Percentiles rank a stretch among this genome's conserved stretches.
phyloP scores from a whole-genome alignment of 345 rosid genomes.

The Salix brachista region DNA sequence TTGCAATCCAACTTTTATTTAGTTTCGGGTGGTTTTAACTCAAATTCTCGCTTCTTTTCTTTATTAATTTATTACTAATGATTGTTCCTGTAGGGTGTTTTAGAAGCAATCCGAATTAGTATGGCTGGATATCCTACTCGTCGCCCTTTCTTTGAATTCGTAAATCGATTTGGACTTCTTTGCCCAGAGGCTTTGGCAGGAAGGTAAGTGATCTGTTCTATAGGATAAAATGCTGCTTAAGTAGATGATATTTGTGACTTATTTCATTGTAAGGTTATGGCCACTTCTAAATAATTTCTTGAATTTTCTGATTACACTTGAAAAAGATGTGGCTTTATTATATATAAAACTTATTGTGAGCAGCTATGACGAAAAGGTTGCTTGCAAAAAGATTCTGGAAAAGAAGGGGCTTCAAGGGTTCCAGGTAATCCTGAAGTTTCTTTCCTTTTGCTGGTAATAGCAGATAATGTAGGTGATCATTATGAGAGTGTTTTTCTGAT shows the following conservation, averaged over 20 bases:
- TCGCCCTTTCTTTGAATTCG: conserved; percentile 79
- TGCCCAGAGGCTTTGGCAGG: conserved; percentile 63
- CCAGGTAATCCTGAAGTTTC: conserved; percentile 51
- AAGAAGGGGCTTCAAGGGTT: conserved; percentile 82
- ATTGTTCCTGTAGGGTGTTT: conserved; percentile 64
- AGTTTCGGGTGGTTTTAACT: conserved; percentile 10
- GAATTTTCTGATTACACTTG: conserved; percentile 13
- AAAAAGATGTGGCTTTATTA: conserved; percentile 12
- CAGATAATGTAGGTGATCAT: not conserved
- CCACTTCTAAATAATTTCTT: not conserved
- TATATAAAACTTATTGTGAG: conserved; percentile 18
- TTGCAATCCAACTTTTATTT: conserved; percentile 2
- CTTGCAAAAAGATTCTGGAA: conserved; percentile 70
- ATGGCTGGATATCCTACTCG: conserved; percentile 99
- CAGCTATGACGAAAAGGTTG: conserved; percentile 83
- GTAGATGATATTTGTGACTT: not conserved
- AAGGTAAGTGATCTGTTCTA: conserved; percentile 50
- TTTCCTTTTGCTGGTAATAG: conserved; percentile 9
- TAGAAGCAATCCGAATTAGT: conserved; percentile 95
- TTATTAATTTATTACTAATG: conserved; percentile 6
- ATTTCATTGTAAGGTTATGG: not conserved
- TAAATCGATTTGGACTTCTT: conserved; percentile 88
- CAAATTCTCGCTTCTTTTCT: not conserved
- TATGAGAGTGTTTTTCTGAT: not conserved
- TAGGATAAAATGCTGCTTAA: not conserved